Conservation (phyloP, 2,329 filamentous ascomycete genomes). For the Talaromyces sp. region DNA sequence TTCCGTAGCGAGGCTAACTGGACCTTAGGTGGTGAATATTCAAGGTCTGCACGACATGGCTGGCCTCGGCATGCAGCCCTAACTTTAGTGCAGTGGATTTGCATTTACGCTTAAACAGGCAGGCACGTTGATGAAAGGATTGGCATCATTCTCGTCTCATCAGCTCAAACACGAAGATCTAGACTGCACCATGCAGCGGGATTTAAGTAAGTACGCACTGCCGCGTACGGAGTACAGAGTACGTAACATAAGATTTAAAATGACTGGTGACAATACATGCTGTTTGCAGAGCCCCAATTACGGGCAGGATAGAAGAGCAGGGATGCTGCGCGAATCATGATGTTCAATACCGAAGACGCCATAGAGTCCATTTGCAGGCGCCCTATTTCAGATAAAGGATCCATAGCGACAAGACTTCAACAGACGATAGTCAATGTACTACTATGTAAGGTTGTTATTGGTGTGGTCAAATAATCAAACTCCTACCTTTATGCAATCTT, state of each 20-base stretch:
- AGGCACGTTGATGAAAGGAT: background rate
- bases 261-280: background rate
- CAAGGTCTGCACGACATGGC: background rate
- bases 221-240: background rate
- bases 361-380: background rate
- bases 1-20: background rate
- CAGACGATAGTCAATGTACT: background rate
- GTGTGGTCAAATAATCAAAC: too few species aligned
- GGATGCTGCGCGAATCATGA: background rate
- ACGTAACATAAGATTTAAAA: background rate
- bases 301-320: background rate
- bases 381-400: too few species aligned
- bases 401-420: background rate
- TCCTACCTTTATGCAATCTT: background rate
- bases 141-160: background rate
- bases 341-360: background rate
- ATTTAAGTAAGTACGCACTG: background rate
- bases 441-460: background rate
- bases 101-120: background rate
- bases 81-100: background rate
- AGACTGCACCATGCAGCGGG: background rate
- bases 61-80: background rate
- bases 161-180: background rate
- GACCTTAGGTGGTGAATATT: background rate
- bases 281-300: background rate